These are phyloP conservation scores for Venturiaceae sp. DNA, from an alignment of 2,329 filamentous ascomycete genomes.

Conservation along the genomic window DNA sequence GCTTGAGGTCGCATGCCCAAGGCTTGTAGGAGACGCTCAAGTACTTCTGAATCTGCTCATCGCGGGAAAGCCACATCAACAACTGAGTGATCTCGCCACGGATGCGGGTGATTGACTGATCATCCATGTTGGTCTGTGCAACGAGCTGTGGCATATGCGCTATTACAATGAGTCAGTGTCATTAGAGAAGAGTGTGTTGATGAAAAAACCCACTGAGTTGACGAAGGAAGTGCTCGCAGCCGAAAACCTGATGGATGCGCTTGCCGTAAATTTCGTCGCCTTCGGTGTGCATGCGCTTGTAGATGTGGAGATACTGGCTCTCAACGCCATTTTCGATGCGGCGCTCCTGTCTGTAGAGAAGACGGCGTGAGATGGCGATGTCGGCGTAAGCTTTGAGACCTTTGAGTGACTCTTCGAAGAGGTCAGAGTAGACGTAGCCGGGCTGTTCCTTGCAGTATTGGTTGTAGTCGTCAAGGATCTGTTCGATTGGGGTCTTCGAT, in stretches of 20 bases:
- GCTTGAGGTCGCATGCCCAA: constrained; percentile 30
- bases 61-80: constrained; percentile 70
- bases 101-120: constrained; percentile 77
- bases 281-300: constrained; percentile 54
- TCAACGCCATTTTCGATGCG: constrained; percentile 23
- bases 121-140: constrained; percentile 96
- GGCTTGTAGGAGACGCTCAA: constrained; percentile 59
- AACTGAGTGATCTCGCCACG: constrained; percentile 84
- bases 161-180: constrained; percentile 28
- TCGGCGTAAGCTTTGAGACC: constrained; percentile 93
- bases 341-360: constrained; percentile 91
- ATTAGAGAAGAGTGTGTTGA: constrained; percentile 1
- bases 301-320: constrained; percentile 66
- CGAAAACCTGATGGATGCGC: constrained; percentile 72
- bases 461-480: constrained; percentile 74
- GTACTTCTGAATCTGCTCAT: constrained; percentile 57
- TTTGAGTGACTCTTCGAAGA: constrained; percentile 79
- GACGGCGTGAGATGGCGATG: constrained; percentile 73
- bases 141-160: constrained; percentile 88
- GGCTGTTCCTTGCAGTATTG: constrained; percentile 59
- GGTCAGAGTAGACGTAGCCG: constrained; percentile 65
- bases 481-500: constrained; percentile 61
- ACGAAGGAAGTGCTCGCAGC: constrained; percentile 82
- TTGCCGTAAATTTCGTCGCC: constrained; percentile 54
- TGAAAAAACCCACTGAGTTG: constrained; percentile 60